Evolutionary conservation across 192 early-diverging fungal genomes (phyloP).

Genomic region (Backusella luteola): DNA sequence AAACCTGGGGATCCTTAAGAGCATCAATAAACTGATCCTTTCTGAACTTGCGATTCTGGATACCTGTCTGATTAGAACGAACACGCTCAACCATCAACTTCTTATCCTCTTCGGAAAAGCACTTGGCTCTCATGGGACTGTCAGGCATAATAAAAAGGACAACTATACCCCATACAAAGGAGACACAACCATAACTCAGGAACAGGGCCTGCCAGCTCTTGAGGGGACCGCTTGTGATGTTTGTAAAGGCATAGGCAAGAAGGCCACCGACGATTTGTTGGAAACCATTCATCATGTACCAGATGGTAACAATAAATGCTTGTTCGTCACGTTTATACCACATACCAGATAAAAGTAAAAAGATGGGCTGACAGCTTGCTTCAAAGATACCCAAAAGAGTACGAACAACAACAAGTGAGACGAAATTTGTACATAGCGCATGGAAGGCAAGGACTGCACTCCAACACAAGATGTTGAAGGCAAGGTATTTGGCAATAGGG

Average conservation of each 20-base stretch:
- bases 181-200: slow-evolving; percentile 13
- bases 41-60: slow-evolving; percentile 16
- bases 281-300: slow-evolving; percentile 25
- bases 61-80: slow-evolving; percentile 17
- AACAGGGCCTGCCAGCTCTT: slow-evolving; percentile 26
- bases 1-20: not conserved
- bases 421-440: slow-evolving; percentile 14
- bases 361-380: slow-evolving; percentile 20
- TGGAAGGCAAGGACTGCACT: slow-evolving; percentile 16
- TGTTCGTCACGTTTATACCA: slow-evolving; percentile 22
- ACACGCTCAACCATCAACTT: slow-evolving; percentile 24
- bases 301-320: slow-evolving; percentile 10
- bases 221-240: slow-evolving; percentile 17
- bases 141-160: slow-evolving; percentile 18
- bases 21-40: slow-evolving; percentile 21
- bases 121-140: slow-evolving; percentile 26
- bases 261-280: slow-evolving; percentile 25
- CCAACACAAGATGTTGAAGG: slow-evolving; percentile 15
- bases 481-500: slow-evolving; percentile 21
- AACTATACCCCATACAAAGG: slow-evolving; percentile 6
- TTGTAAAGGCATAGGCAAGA: slow-evolving; percentile 23
- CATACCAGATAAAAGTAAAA: slow-evolving; percentile 14
- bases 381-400: slow-evolving; percentile 30
- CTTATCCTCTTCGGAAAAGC: slow-evolving; percentile 21
- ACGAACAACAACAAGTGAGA: slow-evolving; percentile 12